phyloP scores from a whole-genome alignment of 2,329 filamentous ascomycete species.

The Elsinoe necatrix region DNA sequence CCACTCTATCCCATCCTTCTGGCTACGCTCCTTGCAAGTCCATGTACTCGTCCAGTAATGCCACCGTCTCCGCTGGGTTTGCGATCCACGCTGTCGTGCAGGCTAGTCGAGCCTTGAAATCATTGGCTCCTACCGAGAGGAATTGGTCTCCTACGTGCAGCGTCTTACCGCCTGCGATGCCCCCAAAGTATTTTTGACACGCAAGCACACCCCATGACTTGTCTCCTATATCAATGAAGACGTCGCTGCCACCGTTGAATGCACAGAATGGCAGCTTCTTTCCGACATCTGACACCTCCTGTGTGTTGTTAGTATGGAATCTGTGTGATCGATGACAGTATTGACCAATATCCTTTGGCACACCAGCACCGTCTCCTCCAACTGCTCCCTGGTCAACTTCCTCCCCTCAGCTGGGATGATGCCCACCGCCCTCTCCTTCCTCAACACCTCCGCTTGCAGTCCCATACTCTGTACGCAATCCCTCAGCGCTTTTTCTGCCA shows the following conservation, averaged over 20 bases:
- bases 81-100: conserved; percentile 97
- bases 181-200: conserved; percentile 83
- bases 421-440: conserved; percentile 66
- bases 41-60: conserved; percentile 73
- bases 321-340: background rate
- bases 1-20: conserved; percentile 6
- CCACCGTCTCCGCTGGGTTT: conserved; percentile 81
- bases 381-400: conserved; percentile 66
- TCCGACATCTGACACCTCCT: conserved; percentile 66
- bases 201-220: conserved; percentile 93
- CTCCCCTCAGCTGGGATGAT: conserved; percentile 35
- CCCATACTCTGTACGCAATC: conserved; percentile 74
- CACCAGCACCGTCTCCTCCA: conserved; percentile 92
- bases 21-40: conserved; percentile 20
- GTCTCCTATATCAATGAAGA: conserved; percentile 97
- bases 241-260: conserved; percentile 95
- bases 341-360: conserved; percentile 72
- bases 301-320: conserved; percentile 9
- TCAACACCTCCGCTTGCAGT: conserved; percentile 68
- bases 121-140: conserved; percentile 86
- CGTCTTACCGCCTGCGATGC: conserved; percentile 65
- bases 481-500: conserved; percentile 73
- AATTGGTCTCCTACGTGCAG: conserved; percentile 96
- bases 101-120: conserved; percentile 89
- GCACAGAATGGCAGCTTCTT: conserved; percentile 78